Evolutionary conservation across 108 stramenopile species (phyloP).

Genomic region (Cyclotella atomus): DNA sequence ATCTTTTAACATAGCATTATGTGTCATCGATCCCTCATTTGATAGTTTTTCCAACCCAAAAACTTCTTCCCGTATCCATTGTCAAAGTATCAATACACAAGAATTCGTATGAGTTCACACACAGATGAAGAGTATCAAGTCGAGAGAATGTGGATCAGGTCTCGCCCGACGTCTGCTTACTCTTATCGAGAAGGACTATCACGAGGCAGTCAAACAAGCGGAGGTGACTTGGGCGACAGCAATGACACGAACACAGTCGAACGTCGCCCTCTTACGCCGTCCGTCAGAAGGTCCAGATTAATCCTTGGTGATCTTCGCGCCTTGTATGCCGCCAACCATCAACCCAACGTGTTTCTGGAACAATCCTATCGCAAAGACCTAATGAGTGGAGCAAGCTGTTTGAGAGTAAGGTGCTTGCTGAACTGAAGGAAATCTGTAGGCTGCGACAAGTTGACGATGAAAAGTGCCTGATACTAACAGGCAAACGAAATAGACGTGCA

Average conservation of each 20-base stretch:
- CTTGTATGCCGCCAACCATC: neutral
- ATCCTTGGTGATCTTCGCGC: constrained; percentile 4
- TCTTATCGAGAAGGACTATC: neutral
- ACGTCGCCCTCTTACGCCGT: neutral
- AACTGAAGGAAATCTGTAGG: neutral
- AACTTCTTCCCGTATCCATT: no score
- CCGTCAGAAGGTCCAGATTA: neutral
- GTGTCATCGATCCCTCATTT: no score
- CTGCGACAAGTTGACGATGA: neutral
- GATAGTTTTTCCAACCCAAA: no score
- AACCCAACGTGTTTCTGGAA: neutral
- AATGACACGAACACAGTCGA: neutral
- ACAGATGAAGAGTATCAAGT: neutral
- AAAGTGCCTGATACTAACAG: neutral
- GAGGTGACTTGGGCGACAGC: neutral
- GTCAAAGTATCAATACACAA: neutral
- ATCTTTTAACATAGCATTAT: constrained; percentile 22
- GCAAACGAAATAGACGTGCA: neutral
- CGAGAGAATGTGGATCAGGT: neutral
- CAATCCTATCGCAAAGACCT: neutral
- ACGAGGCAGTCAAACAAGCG: constrained; percentile 6
- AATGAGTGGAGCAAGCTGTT: neutral
- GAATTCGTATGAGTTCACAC: neutral
- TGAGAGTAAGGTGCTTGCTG: neutral
- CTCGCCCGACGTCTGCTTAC: neutral